Evolutionary conservation across 768 basidiomycete species (phyloP), one percentile per base, ranked within the genome.

Genomic region (Gloeophyllum trabeum): DNA sequence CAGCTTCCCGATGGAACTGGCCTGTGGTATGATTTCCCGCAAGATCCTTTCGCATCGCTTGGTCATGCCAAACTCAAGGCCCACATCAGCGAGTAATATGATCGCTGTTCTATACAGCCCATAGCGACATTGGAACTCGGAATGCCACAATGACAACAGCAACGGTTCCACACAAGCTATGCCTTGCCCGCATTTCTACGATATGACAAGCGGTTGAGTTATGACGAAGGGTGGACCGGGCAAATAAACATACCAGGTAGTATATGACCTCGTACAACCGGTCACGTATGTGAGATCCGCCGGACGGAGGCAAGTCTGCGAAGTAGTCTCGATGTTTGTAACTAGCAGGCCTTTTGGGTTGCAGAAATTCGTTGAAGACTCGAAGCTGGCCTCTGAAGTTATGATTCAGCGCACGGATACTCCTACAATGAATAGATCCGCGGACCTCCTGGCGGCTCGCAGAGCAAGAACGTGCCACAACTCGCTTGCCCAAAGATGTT

Each of bases 21-120:
- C 88, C 63, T 90, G 88, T 18, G 88, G 88, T 67, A 90, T 72
- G 36, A 89, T 75, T 45, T 84, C 86, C 38, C 87, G 80, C 36
- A 92, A 50, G 39, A 89, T 68, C 44, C 67, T 69, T 48, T 63
- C 66, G 43, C 76, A 79, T 45, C 75, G 70, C 51, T 74, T 72
- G 12, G 80, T 71, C 72, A 89, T 76, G 13, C 79, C 81, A 53
- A 84, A 81, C 51, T 89, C 84, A 16, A 90, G 60, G 5, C 78
- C 76, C 46, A 86, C 61, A 51, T 92, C 89, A 1, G 89, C 88
- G 16, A 91, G 70, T 24, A 89, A 55, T 45, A 83, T 69, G 24
- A 83, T 68, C 1, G 75, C 79, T 3, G 76, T 73, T 43, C 88
- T 70, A 52, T 90, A 85, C 19, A 77, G 56, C 13, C 69, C 67